These are phyloP conservation scores for Myxozyma melibiosi DNA, from an alignment of 805 yeast genomes.

Conservation along the genomic window DNA sequence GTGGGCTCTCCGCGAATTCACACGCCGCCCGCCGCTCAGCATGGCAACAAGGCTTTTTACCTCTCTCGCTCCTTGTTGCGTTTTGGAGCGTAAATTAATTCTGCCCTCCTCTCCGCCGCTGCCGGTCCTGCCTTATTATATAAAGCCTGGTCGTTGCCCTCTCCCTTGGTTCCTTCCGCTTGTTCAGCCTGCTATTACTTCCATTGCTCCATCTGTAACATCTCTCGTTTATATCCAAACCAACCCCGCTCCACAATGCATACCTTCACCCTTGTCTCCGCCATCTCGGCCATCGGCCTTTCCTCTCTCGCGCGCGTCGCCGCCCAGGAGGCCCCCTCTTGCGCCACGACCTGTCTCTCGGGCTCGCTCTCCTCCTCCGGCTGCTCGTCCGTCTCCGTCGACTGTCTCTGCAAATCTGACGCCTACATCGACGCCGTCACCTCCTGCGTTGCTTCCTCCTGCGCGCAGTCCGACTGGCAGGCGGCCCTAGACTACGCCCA, in stretches of 20 bases:
- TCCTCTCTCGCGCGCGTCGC: not conserved
- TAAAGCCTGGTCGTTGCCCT: too few species aligned
- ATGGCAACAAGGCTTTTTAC: too few species aligned
- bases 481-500: slow-evolving; percentile 30
- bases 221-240: too few species aligned
- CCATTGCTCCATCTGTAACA: too few species aligned
- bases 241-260: not conserved
- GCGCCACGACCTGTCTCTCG: slow-evolving; percentile 28
- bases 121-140: too few species aligned
- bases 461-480: slow-evolving; percentile 21
- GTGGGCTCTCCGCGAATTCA: not conserved
- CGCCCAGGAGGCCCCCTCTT: slow-evolving; percentile 27
- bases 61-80: too few species aligned
- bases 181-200: too few species aligned
- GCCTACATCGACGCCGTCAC: slow-evolving; percentile 27
- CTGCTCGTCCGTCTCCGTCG: slow-evolving; percentile 24
- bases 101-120: too few species aligned
- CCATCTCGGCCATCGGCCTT: slow-evolving; percentile 11
- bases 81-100: too few species aligned
- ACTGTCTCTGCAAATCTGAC: slow-evolving; percentile 23
- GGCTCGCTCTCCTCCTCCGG: slow-evolving; percentile 22
- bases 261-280: not conserved
- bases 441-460: slow-evolving; percentile 24
- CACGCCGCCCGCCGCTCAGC: not conserved
- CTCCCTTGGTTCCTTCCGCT: too few species aligned